Conservation (phyloP, 225 moss, liverwort and hornwort species). For the Physcomitrellopsis africana region DNA sequence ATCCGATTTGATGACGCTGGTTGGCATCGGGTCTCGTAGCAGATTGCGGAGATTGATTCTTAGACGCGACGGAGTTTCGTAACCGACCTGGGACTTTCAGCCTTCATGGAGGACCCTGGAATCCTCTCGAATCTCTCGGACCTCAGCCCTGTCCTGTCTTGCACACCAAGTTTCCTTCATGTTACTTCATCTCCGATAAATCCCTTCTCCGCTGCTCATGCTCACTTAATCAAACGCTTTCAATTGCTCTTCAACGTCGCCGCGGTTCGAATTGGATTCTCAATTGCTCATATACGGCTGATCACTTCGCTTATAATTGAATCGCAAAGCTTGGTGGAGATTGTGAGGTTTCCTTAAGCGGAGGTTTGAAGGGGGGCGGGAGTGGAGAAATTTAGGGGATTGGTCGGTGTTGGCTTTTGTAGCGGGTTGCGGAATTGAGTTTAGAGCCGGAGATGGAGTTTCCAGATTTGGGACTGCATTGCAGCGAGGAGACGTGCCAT, state of each 20-base stretch:
- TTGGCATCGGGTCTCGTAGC: no score
- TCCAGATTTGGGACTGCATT: conserved; percentile 75
- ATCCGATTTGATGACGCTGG: no score
- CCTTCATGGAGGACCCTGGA: conserved; percentile 10
- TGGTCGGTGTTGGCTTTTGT: conserved; percentile 32
- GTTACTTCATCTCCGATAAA: neutral
- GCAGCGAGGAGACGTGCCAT: conserved; percentile 74
- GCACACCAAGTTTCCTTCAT: conserved; percentile 32
- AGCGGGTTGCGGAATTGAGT: neutral
- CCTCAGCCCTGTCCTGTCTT: conserved; percentile 29
- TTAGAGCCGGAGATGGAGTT: conserved; percentile 71
- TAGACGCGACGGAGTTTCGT: no score
- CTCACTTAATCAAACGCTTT: neutral
- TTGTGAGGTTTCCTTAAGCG: neutral
- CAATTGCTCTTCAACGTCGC: neutral
- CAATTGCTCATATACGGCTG: neutral
- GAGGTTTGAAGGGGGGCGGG: neutral
- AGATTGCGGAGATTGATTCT: no score
- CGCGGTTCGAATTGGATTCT: neutral
- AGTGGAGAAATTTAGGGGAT: neutral
- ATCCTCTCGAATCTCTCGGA: conserved; percentile 50
- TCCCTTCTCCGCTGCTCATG: neutral
- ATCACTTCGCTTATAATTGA: neutral
- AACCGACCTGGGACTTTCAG: no score
- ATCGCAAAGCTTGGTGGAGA: conserved; percentile 16